These are phyloP conservation scores for Erodium moschatum DNA, from an alignment of 441 rosid species.

Conservation along the genomic window DNA sequence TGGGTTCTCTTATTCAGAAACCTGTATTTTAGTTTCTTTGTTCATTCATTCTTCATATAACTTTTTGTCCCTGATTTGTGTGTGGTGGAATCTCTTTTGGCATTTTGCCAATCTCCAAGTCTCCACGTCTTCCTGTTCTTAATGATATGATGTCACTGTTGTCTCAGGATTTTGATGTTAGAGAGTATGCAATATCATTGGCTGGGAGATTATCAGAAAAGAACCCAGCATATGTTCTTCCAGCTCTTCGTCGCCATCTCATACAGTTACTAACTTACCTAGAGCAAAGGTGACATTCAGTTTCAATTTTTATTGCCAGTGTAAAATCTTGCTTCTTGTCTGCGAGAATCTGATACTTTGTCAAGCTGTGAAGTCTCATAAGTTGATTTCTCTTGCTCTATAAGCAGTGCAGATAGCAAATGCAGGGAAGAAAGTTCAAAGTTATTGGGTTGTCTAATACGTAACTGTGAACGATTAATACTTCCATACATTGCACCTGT, in stretches of 20 bases:
- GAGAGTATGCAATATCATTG: conserved; percentile 92
- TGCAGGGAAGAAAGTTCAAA: conserved; percentile 98
- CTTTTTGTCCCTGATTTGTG: conserved; percentile 3
- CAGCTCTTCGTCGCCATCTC: conserved; percentile 98
- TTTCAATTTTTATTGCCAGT: background rate
- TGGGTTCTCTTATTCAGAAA: too few species aligned
- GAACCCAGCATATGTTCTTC: conserved; percentile 99
- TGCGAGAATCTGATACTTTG: background rate
- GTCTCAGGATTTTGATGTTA: conserved; percentile 87
- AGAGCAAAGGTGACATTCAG: conserved; percentile 64
- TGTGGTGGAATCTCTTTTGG: conserved; percentile 8
- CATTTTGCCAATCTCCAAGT: conserved; percentile 14
- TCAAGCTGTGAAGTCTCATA: conserved; percentile 11
- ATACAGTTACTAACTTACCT: conserved; percentile 94
- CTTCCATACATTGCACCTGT: conserved; percentile 92
- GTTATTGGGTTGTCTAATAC: conserved; percentile 93
- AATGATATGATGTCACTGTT: conserved; percentile 20
- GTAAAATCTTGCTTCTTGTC: background rate
- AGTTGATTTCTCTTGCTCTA: conserved; percentile 35
- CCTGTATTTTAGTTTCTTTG: background rate
- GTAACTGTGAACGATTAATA: conserved; percentile 90
- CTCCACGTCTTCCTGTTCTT: conserved; percentile 5
- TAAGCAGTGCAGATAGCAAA: conserved; percentile 97
- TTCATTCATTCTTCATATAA: conserved; percentile 1
- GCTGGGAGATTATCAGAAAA: conserved; percentile 96